A percentile compares a stretch with the other conserved stretches of the same genome.
Conservation (phyloP, 768 basidiomycete species). For the Suillus spraguei region DNA sequence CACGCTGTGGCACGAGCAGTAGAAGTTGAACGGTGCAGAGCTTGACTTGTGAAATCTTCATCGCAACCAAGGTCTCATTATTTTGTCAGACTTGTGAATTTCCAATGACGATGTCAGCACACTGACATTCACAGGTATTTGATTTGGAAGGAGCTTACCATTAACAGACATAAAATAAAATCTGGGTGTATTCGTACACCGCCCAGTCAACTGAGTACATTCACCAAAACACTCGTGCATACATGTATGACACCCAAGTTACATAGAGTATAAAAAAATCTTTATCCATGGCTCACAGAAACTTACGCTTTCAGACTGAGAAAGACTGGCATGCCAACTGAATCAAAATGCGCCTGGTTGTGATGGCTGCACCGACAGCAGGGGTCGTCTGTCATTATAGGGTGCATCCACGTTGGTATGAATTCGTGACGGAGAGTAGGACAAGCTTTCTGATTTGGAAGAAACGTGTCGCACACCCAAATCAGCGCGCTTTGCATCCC, state of each 20-base stretch:
- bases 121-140: background rate
- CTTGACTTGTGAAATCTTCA: constrained; percentile 1
- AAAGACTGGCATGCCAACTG: background rate
- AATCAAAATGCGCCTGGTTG: constrained; percentile 13
- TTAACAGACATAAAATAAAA: background rate
- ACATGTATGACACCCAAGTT: background rate
- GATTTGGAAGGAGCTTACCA: background rate
- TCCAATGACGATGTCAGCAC: background rate
- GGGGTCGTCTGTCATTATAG: background rate
- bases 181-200: background rate
- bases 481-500: constrained; percentile 48
- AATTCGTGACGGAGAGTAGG: constrained; percentile 3
- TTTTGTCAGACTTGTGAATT: constrained; percentile 5
- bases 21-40: background rate
- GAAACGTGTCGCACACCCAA: constrained; percentile 18
- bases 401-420: background rate
- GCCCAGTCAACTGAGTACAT: background rate
- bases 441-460: constrained; percentile 6
- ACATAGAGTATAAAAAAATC: background rate
- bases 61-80: constrained; percentile 9
- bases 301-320: background rate
- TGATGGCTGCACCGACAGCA: background rate
- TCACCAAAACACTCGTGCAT: background rate
- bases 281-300: background rate
- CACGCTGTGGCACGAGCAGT: background rate